Evolutionary conservation across 163 green algal species (phyloP).

Genomic region (Smithsoniella earleae): DNA sequence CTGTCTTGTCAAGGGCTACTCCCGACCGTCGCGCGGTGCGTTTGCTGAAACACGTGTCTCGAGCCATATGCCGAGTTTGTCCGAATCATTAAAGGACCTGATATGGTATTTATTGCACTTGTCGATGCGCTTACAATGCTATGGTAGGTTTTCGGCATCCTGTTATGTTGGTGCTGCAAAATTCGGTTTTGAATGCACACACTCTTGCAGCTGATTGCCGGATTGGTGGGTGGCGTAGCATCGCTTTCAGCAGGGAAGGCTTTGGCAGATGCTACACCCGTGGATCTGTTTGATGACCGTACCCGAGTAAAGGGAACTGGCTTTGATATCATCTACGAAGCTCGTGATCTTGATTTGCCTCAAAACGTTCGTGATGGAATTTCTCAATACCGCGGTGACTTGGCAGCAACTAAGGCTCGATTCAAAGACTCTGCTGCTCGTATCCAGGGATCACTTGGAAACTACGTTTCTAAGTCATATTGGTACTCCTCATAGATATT

Average conservation of each 20-base stretch:
- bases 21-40: slow-evolving; percentile 20
- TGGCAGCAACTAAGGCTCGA: slow-evolving; percentile 53
- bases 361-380: slow-evolving; percentile 68
- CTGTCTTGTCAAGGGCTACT: background rate
- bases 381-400: slow-evolving; percentile 44
- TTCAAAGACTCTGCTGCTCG: slow-evolving; percentile 58
- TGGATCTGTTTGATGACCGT: slow-evolving; percentile 71
- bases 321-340: slow-evolving; percentile 86
- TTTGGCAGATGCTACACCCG: slow-evolving; percentile 42
- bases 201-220: slow-evolving; percentile 53
- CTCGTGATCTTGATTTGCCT: slow-evolving; percentile 63
- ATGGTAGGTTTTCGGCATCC: background rate
- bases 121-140: background rate
- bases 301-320: slow-evolving; percentile 44
- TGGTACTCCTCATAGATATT: slow-evolving; percentile 48
- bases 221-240: slow-evolving; percentile 58
- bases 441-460: slow-evolving; percentile 56
- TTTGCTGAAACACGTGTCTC: background rate
- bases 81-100: no score
- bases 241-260: slow-evolving; percentile 41
- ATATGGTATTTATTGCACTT: no score
- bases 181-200: background rate
- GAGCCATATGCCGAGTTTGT: no score
- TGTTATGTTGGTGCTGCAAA: background rate
- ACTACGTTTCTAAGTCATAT: slow-evolving; percentile 74